Evolutionary conservation across 2,329 filamentous ascomycete species (phyloP), one percentile per base, ranked within the genome.

Genomic region (Penicillium sp.): DNA sequence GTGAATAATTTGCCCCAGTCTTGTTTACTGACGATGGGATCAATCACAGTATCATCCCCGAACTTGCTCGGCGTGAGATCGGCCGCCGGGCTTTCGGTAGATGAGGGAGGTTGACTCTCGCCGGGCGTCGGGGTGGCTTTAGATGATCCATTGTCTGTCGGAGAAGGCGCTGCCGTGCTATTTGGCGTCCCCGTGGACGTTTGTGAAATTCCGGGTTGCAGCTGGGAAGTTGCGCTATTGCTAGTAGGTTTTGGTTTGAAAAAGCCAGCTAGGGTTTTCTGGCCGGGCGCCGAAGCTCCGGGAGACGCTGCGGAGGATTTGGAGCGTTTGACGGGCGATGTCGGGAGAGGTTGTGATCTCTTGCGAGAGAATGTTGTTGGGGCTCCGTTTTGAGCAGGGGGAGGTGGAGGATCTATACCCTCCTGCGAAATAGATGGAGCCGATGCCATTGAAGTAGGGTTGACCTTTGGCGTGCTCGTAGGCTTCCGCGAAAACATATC

Each of bases 1-100:
- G 86, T 84, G 55, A 97, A 86, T 12, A 97, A 79, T 67, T 88
- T 91, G 4, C 85, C 86, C 94, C 94, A 97, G 18, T 87, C 88
- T 65, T 94, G 88, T 68, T 90, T 93, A 39, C 83, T 82, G 54
- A 83, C 79, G 43, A 91, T 84, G 0, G 88, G 86, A 60, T 92
- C 89, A 23, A 75, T 66, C 54, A 88, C 78, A 1, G 84, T 77
- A 49, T 70, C 78, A 7, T 73, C 65, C 51, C 67, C 65, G 23
- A 69, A 64, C 41, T 64, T 60, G 26, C 59, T 43, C 2, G 54
- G 49, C 8, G 56, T 39, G 12, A 55, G 23, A 21, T 54, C 15
- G 3, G 43, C 49, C 8, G 39, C 34, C 17, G 56, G 18, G 10
- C 18, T 40, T n/a, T 39, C 27, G 3, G 44, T 21, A 2, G 27